These are phyloP conservation scores for Colletotrichum sublineola DNA, from an alignment of 2,329 filamentous ascomycete species.

Conservation along the genomic window DNA sequence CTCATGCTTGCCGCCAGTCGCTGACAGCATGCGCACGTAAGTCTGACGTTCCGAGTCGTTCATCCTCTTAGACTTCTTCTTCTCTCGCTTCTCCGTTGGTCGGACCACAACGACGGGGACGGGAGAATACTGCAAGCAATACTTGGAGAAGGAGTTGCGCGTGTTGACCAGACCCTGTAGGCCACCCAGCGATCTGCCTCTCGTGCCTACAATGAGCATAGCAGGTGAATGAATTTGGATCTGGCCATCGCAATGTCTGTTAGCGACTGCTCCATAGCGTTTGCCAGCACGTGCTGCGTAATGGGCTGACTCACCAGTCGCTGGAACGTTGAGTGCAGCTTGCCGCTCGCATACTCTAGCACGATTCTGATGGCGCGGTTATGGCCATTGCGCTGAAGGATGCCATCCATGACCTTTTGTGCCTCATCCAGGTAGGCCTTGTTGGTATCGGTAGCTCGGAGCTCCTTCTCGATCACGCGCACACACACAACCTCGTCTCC, in stretches of 20 bases:
- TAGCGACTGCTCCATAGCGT: neutral
- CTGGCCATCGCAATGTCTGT: constrained; percentile 57
- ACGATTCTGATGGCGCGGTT: constrained; percentile 89
- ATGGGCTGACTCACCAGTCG: constrained; percentile 77
- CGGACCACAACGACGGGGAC: constrained; percentile 94
- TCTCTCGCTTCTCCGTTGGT: constrained; percentile 86
- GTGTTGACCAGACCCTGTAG: constrained; percentile 86
- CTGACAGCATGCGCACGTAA: constrained; percentile 82
- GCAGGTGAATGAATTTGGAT: constrained; percentile 93
- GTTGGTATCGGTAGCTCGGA: constrained; percentile 74
- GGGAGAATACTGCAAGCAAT: constrained; percentile 92
- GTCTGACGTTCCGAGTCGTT: constrained; percentile 81
- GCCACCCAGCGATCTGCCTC: constrained; percentile 85
- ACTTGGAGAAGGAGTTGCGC: constrained; percentile 89
- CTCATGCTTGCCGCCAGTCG: constrained; percentile 69
- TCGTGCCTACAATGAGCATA: constrained; percentile 90
- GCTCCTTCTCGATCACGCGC: constrained; percentile 86
- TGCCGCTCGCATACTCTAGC: constrained; percentile 89
- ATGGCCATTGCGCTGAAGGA: constrained; percentile 81
- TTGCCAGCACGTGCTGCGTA: neutral
- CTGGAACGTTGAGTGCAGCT: constrained; percentile 91
- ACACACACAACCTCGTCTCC: constrained; percentile 94
- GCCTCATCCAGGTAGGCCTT: constrained; percentile 79
- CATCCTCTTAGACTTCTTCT: constrained; percentile 88
- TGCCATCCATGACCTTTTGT: constrained; percentile 77